Conservation (phyloP, 768 basidiomycete genomes). For the Atractiella rhizophila region DNA sequence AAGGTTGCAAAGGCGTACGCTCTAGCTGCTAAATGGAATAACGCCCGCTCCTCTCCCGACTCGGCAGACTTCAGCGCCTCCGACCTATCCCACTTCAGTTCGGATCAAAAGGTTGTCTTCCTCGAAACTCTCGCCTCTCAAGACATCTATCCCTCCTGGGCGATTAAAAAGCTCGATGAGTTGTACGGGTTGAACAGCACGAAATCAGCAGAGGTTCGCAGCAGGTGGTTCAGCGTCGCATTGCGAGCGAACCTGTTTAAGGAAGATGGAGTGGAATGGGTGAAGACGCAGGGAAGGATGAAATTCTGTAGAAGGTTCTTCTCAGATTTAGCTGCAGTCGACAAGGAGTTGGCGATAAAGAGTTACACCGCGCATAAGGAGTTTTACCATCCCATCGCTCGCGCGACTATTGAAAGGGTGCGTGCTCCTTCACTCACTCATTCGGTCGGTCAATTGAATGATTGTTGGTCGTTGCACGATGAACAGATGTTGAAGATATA, state of each 20-base stretch:
- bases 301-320: slow-evolving; percentile 10
- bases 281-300: slow-evolving; percentile 5
- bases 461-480: too few relatives aligned
- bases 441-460: too few relatives aligned
- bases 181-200: slow-evolving; percentile 19
- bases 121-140: slow-evolving; percentile 19
- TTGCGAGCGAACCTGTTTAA: slow-evolving; percentile 1
- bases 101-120: slow-evolving; percentile 24
- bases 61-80: slow-evolving; percentile 16
- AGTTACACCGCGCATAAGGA: slow-evolving; percentile 19
- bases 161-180: slow-evolving; percentile 11
- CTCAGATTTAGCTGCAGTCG: slow-evolving; percentile 17
- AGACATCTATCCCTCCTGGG: slow-evolving; percentile 5
- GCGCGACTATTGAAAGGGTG: slow-evolving; percentile 20
- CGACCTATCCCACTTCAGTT: slow-evolving; percentile 19
- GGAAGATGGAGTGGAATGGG: slow-evolving; percentile 5
- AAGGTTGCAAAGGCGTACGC: slow-evolving; percentile 17
- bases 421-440: too few relatives aligned
- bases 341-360: slow-evolving; percentile 18
- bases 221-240: slow-evolving; percentile 16
- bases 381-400: slow-evolving; percentile 23
- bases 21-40: slow-evolving; percentile 22
- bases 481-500: too few relatives aligned
- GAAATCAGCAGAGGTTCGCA: slow-evolving; percentile 21
- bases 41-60: slow-evolving; percentile 10